phyloP scores from a whole-genome alignment of 352 stramenopile genomes.

The Phytophthora citricola region DNA sequence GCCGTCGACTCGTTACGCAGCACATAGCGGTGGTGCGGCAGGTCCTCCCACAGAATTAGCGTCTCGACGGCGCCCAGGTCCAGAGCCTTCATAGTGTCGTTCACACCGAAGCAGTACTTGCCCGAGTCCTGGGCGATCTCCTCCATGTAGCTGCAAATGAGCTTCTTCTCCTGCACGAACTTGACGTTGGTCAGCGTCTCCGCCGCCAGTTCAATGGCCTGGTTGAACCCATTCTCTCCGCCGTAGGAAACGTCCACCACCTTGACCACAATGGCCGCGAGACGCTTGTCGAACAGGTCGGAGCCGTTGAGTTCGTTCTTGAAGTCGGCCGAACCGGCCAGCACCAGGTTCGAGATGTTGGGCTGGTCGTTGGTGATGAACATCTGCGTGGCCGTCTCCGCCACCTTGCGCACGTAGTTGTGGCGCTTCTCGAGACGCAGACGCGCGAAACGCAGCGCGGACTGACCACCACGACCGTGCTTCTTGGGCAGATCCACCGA shows the following conservation, averaged over 20 bases:
- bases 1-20: conserved; percentile 95
- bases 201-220: conserved; percentile 98
- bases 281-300: conserved; percentile 98
- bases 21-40: conserved; percentile 95
- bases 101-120: conserved; percentile 99
- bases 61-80: conserved; percentile 99
- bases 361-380: conserved; percentile 99
- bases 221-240: conserved; percentile 99
- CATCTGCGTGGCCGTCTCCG: conserved; percentile 97
- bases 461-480: conserved; percentile 99
- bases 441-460: conserved; percentile 99
- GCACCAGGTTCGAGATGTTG: conserved; percentile 98
- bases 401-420: conserved; percentile 99
- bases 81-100: conserved; percentile 98
- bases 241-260: conserved; percentile 99
- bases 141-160: conserved; percentile 99
- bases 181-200: conserved; percentile 99
- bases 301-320: conserved; percentile 97
- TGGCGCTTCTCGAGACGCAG: conserved; percentile 99
- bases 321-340: conserved; percentile 99
- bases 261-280: conserved; percentile 97
- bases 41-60: conserved; percentile 99
- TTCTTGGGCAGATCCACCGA: conserved; percentile 99
- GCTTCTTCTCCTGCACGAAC: conserved; percentile 99
- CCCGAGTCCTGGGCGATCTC: conserved; percentile 99